Evolutionary conservation across 2,329 filamentous ascomycete genomes (phyloP).

Genomic region (Thelonectria olida): DNA sequence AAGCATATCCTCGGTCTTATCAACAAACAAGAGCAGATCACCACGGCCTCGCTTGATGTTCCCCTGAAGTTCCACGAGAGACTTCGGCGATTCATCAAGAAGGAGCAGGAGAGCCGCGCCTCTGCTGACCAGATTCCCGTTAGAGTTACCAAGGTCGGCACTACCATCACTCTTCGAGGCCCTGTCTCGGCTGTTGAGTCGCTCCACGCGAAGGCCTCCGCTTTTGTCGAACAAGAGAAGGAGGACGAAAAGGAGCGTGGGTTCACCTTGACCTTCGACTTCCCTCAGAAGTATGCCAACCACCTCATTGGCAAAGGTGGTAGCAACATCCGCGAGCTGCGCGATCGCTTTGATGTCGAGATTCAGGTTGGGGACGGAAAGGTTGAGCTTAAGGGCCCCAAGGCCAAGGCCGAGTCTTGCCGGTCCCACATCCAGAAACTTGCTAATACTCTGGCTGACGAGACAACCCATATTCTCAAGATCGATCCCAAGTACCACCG

Average conservation of each 20-base stretch:
- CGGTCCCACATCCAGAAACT: constrained; percentile 83
- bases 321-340: constrained; percentile 71
- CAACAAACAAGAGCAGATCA: constrained; percentile 66
- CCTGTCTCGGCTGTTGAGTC: constrained; percentile 77
- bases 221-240: constrained; percentile 88
- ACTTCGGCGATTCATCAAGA: constrained; percentile 70
- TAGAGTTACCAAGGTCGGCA: constrained; percentile 66
- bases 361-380: constrained; percentile 94
- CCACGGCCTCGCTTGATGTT: constrained; percentile 62
- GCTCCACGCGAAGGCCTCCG: constrained; percentile 76
- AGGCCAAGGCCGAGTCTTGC: constrained; percentile 90
- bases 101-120: constrained; percentile 65
- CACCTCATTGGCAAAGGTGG: constrained; percentile 78
- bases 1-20: constrained; percentile 67
- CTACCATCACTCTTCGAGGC: constrained; percentile 77
- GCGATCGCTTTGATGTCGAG: constrained; percentile 74
- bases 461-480: constrained; percentile 86
- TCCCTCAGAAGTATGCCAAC: constrained; percentile 94
- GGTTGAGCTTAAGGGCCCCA: constrained; percentile 94
- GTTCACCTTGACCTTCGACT: constrained; percentile 87
- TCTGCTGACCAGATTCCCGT: constrained; percentile 67
- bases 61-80: constrained; percentile 72
- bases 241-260: constrained; percentile 94
- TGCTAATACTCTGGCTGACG: constrained; percentile 86
- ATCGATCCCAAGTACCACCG: constrained; percentile 94